Percentiles rank a stretch among this genome's conserved stretches.
These are phyloP conservation scores for Lichtheimia corymbifera DNA, from an alignment of 371 early-diverging fungal species.

Conservation along the genomic window DNA sequence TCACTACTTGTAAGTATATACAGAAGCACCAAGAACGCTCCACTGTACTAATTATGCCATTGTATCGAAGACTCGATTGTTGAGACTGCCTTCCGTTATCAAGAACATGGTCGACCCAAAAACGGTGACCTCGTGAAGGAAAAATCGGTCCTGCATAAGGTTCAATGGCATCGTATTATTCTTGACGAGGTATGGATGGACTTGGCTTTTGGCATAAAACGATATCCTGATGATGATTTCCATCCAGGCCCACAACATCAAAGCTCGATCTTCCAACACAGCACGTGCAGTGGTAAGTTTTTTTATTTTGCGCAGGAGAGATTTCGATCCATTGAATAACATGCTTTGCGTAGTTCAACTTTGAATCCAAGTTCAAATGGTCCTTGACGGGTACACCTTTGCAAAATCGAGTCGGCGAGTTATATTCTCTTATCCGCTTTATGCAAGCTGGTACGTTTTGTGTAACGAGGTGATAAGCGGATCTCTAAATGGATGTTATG, in stretches of 20 bases:
- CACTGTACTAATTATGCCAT: not conserved
- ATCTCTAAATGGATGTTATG: not conserved
- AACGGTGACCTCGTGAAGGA: constrained; percentile 63
- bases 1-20: constrained; percentile 74
- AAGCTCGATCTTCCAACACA: constrained; percentile 90
- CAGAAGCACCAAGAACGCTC: not conserved
- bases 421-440: constrained; percentile 95
- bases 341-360: constrained; percentile 57
- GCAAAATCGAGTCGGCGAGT: constrained; percentile 96
- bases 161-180: constrained; percentile 86
- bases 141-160: constrained; percentile 69
- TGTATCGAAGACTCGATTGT: constrained; percentile 64
- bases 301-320: not conserved
- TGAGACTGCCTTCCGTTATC: constrained; percentile 74
- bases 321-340: not conserved
- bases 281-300: constrained; percentile 75
- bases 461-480: constrained; percentile 17
- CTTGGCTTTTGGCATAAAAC: not conserved
- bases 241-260: constrained; percentile 87
- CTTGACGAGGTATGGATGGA: constrained; percentile 72
- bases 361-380: constrained; percentile 82
- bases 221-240: not conserved
- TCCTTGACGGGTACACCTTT: constrained; percentile 96
- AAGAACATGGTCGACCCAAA: constrained; percentile 67
- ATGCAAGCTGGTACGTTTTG: constrained; percentile 50